Conservation (phyloP, 2,329 filamentous ascomycete species). For the Periconia sp. region DNA sequence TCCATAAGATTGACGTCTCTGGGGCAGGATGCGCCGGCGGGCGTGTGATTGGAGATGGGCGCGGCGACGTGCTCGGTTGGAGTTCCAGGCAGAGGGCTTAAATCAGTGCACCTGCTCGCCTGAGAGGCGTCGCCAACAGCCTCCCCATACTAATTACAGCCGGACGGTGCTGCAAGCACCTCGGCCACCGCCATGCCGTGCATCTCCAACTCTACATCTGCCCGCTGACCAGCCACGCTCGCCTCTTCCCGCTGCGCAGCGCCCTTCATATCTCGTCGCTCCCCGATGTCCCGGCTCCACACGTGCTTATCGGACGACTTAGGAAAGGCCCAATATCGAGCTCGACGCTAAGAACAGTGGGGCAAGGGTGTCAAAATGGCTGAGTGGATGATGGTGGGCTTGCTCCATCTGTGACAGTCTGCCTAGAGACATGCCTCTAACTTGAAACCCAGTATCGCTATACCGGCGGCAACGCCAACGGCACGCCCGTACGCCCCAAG, state of each 20-base stretch:
- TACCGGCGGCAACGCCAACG: constrained; percentile 32
- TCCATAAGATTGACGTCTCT: constrained; percentile 18
- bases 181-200: constrained; percentile 16
- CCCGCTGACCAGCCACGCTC: constrained; percentile 11
- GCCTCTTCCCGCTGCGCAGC: constrained; percentile 16
- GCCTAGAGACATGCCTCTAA: constrained; percentile 19
- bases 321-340: constrained; percentile 40
- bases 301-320: constrained; percentile 43
- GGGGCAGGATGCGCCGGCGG: constrained; percentile 21
- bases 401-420: constrained; percentile 20
- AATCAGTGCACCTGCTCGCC: constrained; percentile 31
- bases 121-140: constrained; percentile 18
- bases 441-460: constrained; percentile 42
- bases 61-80: constrained; percentile 24
- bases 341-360: constrained; percentile 45
- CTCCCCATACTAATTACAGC: constrained; percentile 20
- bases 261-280: constrained; percentile 14
- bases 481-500: constrained; percentile 34
- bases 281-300: constrained; percentile 24
- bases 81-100: constrained; percentile 12
- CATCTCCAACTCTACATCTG: constrained; percentile 12
- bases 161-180: constrained; percentile 8
- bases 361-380: constrained; percentile 42
- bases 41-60: constrained; percentile 37
- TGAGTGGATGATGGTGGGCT: constrained; percentile 44